phyloP scores from a whole-genome alignment of 1,284 basidiomycete species.

The Coniophora puteana region DNA sequence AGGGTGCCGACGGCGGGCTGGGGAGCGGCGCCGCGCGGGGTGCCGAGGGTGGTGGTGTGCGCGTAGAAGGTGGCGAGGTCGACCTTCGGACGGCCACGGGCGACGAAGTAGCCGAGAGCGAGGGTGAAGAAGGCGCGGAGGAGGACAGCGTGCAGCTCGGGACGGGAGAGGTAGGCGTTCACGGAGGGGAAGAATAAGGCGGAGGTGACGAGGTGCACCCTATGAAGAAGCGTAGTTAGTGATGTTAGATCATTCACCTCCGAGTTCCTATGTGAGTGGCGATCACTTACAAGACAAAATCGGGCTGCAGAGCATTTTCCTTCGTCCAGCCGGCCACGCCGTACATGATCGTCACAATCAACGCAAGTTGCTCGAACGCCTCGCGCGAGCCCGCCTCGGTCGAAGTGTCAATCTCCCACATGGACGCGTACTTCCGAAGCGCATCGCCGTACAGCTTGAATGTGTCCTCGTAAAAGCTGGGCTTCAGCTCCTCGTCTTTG shows the following conservation, averaged over 20 bases:
- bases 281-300: slow-evolving; percentile 41
- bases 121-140: slow-evolving; percentile 36
- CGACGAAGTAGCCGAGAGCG: slow-evolving; percentile 33
- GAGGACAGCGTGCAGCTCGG: slow-evolving; percentile 30
- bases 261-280: slow-evolving; percentile 7
- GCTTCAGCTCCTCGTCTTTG: slow-evolving; percentile 14
- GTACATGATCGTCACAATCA: slow-evolving; percentile 37
- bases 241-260: not conserved
- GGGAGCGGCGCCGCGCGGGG: slow-evolving; percentile 28
- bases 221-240: slow-evolving; percentile 14
- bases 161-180: slow-evolving; percentile 23
- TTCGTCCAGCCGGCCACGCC: slow-evolving; percentile 37
- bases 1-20: slow-evolving; percentile 31
- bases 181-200: slow-evolving; percentile 38
- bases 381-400: slow-evolving; percentile 24
- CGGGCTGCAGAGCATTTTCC: slow-evolving; percentile 32
- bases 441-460: slow-evolving; percentile 34
- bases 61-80: slow-evolving; percentile 34
- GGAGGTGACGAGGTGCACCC: slow-evolving; percentile 47
- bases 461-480: slow-evolving; percentile 19
- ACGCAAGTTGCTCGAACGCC: slow-evolving; percentile 37
- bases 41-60: slow-evolving; percentile 13
- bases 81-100: slow-evolving; percentile 33
- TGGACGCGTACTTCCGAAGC: slow-evolving; percentile 39
- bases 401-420: slow-evolving; percentile 44